phyloP scores from a whole-genome alignment of 495 filamentous ascomycete genomes.

The Podospora bellae-mahoneyi region DNA sequence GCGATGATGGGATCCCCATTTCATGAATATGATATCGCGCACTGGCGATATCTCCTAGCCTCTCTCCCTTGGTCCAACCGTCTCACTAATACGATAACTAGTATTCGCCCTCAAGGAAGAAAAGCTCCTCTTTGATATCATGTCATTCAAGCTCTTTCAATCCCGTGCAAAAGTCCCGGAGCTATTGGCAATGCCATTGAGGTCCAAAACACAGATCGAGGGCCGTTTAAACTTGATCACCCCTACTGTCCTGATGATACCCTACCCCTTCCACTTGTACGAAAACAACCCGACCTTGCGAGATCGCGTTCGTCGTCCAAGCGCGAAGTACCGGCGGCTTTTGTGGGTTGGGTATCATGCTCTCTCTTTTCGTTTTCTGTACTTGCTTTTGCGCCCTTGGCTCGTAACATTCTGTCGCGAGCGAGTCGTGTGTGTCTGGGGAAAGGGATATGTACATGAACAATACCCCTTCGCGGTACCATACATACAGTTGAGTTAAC shows the following conservation, averaged over 20 bases:
- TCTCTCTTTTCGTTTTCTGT: neutral
- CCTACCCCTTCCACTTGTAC: neutral
- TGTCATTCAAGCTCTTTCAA: neutral
- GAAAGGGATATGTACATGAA: no score
- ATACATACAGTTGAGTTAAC: neutral
- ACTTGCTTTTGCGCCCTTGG: neutral
- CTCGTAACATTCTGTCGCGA: neutral
- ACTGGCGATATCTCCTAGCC: neutral
- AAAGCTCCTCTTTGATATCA: neutral
- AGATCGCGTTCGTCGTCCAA: neutral
- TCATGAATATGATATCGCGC: neutral
- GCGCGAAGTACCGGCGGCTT: no score
- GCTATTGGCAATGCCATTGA: neutral
- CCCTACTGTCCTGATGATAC: neutral
- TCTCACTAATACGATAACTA: neutral
- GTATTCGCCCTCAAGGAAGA: neutral
- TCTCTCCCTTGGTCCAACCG: neutral
- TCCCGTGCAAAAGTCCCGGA: neutral
- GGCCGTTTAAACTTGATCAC: neutral
- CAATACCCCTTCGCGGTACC: no score
- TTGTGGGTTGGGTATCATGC: neutral
- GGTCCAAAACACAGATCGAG: no score
- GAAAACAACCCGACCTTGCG: neutral
- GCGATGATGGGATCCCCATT: neutral
- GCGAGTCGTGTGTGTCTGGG: no score